Evolutionary conservation across 2,329 filamentous ascomycete species (phyloP).

Genomic region (Hypoxylon sp.): DNA sequence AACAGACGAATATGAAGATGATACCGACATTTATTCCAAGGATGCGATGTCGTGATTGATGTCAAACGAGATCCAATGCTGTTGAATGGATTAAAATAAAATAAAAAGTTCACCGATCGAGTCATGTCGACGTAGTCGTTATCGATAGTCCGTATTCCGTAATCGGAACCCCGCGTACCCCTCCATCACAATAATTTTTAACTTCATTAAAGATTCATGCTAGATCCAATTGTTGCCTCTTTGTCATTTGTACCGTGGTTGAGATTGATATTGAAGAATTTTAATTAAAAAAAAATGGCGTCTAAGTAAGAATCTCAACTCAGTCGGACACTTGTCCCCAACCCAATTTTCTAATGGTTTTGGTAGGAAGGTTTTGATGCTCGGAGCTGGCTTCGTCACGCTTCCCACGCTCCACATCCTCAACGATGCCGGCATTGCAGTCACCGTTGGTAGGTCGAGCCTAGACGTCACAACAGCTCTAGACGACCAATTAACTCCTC

Average conservation of each 20-base stretch:
- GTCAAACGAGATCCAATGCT: too few relatives aligned
- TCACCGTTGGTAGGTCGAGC: constrained; percentile 68
- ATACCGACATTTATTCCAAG: too few relatives aligned
- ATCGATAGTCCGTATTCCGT: constrained; percentile 26
- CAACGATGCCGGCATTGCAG: constrained; percentile 64
- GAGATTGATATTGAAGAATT: too few relatives aligned
- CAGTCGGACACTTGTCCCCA: neutral
- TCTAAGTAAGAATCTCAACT: constrained; percentile 31
- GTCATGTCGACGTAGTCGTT: constrained; percentile 18
- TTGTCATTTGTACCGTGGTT: neutral
- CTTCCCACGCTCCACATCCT: constrained; percentile 72
- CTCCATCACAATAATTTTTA: constrained; percentile 26
- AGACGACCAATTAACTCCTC: constrained; percentile 11
- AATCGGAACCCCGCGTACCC: constrained; percentile 38
- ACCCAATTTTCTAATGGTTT: constrained; percentile 8
- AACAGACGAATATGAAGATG: too few relatives aligned
- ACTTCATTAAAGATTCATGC: constrained; percentile 2
- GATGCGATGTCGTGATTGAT: neutral
- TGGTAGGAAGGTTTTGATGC: constrained; percentile 51
- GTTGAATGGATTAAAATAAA: too few relatives aligned
- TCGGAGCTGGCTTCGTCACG: constrained; percentile 67
- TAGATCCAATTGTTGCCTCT: constrained; percentile 2
- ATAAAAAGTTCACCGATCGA: constrained; percentile 5
- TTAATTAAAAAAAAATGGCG: constrained; percentile 15
- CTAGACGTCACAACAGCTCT: neutral